Evolutionary conservation across 2,329 filamentous ascomycete species (phyloP).

Genomic region (Colletotrichum plurivorum): DNA sequence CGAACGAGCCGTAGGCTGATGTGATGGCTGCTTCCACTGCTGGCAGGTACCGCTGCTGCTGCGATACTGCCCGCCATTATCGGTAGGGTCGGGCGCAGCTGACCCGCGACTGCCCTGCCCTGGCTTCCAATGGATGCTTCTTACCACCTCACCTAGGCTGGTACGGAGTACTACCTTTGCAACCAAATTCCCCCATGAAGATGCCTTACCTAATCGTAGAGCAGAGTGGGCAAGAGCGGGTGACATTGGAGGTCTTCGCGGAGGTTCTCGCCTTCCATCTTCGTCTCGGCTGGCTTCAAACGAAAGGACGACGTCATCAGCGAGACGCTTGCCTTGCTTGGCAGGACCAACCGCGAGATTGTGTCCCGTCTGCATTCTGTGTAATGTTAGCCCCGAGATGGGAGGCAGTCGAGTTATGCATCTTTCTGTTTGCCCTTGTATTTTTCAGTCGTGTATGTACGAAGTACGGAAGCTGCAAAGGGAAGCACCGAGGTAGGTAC

Average conservation of each 20-base stretch:
- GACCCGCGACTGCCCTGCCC: neutral
- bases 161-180: too few relatives aligned
- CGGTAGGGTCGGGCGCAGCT: slow-evolving; percentile 30
- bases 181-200: too few relatives aligned
- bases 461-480: too few relatives aligned
- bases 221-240: too few relatives aligned
- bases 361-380: neutral
- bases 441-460: neutral
- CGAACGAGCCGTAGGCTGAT: slow-evolving; percentile 65
- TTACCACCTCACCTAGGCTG: too few relatives aligned
- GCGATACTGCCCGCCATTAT: slow-evolving; percentile 21
- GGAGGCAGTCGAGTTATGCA: slow-evolving; percentile 25
- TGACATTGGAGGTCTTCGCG: too few relatives aligned
- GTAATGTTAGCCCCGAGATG: neutral
- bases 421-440: neutral
- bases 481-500: neutral
- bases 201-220: too few relatives aligned
- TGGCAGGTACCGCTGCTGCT: neutral
- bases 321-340: neutral
- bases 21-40: slow-evolving; percentile 36
- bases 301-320: neutral
- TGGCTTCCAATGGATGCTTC: neutral
- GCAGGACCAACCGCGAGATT: neutral
- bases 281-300: neutral
- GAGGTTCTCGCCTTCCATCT: neutral